Evolutionary conservation across 1,284 basidiomycete species (phyloP), one percentile per base, ranked within the genome.

Genomic region (Tylopilus sp.): DNA sequence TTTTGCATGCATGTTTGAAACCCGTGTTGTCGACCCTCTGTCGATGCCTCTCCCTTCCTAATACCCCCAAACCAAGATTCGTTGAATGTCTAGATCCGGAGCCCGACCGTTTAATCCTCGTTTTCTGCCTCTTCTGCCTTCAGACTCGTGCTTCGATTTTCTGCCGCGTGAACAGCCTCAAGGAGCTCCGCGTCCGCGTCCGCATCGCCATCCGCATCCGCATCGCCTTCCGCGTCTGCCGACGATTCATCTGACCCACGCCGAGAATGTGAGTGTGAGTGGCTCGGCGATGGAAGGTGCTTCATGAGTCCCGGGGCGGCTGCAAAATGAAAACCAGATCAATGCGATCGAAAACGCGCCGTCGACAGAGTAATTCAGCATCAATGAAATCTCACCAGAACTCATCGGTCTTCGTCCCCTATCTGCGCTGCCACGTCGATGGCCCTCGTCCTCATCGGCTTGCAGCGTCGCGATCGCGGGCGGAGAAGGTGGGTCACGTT

Each of bases 121-220:
- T 64, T 41, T 57, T 73, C 58, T 56, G 61, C 47, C 60, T 73
- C 59, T 38, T 70, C 50, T 54, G 69, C 56, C 57, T 74, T 56
- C 64, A 74, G 6, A 35, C 63, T 60, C 35, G 66, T 71, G 31
- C 61, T 52, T 16, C 61, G 41, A 33, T 63, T 71, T 54, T 74
- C 74, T 2, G 71, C 68, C 25, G 74, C 72, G 50, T 74, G 71
- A 0, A 73, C 74, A 39, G 74, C 74, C 48, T 74, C 73, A 21
- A 75, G 59, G 30, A 76, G 56, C 13, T 75, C 74, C 23, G 57
- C 66, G 13, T 71, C 71, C 6, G 57, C 67, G 9, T 71, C 71
- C 4, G 57, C 64, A 21, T 71, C 71, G n/a, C 44, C 68, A 11
- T 71, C 71, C 7, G 58, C 66, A 49, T 66, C 70, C 25, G 55